Percentiles rank a stretch among this genome's conserved stretches.
These are phyloP conservation scores for Sporothrix brasiliensis DNA, from an alignment of 2,329 filamentous ascomycete species.

Conservation along the genomic window DNA sequence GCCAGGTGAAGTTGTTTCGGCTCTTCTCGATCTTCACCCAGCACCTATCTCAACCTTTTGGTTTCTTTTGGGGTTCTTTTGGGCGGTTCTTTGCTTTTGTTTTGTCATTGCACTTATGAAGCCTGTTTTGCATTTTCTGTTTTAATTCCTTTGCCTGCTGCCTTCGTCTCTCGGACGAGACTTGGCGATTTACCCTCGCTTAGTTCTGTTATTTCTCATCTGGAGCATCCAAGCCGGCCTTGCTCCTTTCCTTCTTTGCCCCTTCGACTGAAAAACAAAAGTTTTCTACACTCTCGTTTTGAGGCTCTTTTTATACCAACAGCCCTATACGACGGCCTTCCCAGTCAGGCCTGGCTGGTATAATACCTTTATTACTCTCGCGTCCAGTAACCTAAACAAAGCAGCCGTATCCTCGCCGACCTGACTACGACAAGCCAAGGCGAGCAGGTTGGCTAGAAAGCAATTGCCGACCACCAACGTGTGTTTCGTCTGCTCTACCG, in stretches of 20 bases:
- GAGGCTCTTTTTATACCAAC: conserved; percentile 16
- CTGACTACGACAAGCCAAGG: background rate
- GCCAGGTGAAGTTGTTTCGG: background rate
- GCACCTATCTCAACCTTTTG: conserved; percentile 11
- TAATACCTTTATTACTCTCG: background rate
- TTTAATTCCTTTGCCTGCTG: background rate
- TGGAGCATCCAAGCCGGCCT: background rate
- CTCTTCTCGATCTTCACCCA: background rate
- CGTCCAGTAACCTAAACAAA: background rate
- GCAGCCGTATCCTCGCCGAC: background rate
- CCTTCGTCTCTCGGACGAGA: conserved; percentile 4
- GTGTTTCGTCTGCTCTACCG: background rate
- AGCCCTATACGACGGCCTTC: conserved; percentile 25
- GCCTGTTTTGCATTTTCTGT: conserved; percentile 11
- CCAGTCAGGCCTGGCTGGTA: conserved; percentile 35
- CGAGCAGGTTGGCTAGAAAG: background rate
- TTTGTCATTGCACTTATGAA: conserved; percentile 13
- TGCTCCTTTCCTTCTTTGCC: background rate
- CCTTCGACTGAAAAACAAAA: background rate
- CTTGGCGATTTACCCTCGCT: conserved; percentile 13
- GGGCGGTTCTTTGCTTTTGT: background rate
- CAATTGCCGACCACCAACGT: background rate
- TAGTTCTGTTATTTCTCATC: background rate
- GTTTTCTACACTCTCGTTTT: conserved; percentile 2
- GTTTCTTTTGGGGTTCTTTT: conserved; percentile 24